phyloP scores from a whole-genome alignment of 768 basidiomycete species.

The Piloderma croceum region DNA sequence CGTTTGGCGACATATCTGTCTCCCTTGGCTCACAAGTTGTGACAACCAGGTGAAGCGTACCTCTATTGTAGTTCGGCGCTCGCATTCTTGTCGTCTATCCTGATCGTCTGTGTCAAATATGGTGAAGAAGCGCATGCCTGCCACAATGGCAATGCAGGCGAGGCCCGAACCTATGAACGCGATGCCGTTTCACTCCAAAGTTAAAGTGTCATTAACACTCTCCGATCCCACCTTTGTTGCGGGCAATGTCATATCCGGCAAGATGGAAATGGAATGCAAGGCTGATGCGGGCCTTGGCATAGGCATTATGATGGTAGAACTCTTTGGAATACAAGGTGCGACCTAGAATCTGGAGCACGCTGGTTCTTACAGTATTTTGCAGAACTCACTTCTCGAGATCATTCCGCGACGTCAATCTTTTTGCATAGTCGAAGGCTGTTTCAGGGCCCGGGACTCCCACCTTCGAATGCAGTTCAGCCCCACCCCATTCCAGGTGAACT shows the following conservation, averaged over 20 bases:
- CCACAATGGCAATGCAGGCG: neutral
- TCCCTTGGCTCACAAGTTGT: too few relatives aligned
- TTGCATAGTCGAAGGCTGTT: constrained; percentile 65
- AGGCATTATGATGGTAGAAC: constrained; percentile 69
- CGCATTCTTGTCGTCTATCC: too few relatives aligned
- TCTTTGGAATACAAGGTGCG: constrained; percentile 68
- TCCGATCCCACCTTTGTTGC: constrained; percentile 60
- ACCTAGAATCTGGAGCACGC: neutral
- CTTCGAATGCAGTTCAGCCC: constrained; percentile 75
- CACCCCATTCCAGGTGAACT: constrained; percentile 54
- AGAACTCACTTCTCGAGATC: constrained; percentile 76
- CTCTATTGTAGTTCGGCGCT: too few relatives aligned
- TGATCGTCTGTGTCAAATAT: too few relatives aligned
- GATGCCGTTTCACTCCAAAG: constrained; percentile 71
- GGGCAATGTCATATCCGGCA: constrained; percentile 62
- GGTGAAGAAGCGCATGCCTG: neutral
- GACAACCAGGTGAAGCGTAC: too few relatives aligned
- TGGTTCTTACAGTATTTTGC: neutral
- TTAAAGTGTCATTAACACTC: constrained; percentile 60
- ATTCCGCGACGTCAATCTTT: constrained; percentile 76
- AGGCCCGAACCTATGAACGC: constrained; percentile 63
- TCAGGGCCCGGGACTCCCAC: constrained; percentile 76
- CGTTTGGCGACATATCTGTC: too few relatives aligned
- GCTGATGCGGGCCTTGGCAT: constrained; percentile 72
- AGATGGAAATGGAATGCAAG: constrained; percentile 75